Percentiles rank a stretch among this genome's conserved stretches.
Conservation (phyloP, 306 rosid species). For the cucumber (Cucumis sativus) region Cucumber_9930_V3 NC_026657.2:31186001-31186500, state of each 20-base stretch:
- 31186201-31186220: background rate
- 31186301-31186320: background rate
- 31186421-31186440: background rate
- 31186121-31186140: background rate
- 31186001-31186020: background rate
- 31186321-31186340: background rate
- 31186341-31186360: background rate
- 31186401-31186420: background rate
- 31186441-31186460: background rate
- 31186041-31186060: background rate
- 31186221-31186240: background rate
- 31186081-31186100: background rate
- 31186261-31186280: background rate
- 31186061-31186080: background rate
- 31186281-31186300: background rate
- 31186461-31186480: background rate
- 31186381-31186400: background rate
- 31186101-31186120: background rate
- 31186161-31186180: background rate
- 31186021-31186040: background rate
- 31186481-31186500: background rate
- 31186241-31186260: background rate
- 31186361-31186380: background rate
- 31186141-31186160: background rate
- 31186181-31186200: background rate